These are phyloP conservation scores for Trichosporon inkin DNA, from an alignment of 1,284 basidiomycete genomes.

Conservation along the genomic window DNA sequence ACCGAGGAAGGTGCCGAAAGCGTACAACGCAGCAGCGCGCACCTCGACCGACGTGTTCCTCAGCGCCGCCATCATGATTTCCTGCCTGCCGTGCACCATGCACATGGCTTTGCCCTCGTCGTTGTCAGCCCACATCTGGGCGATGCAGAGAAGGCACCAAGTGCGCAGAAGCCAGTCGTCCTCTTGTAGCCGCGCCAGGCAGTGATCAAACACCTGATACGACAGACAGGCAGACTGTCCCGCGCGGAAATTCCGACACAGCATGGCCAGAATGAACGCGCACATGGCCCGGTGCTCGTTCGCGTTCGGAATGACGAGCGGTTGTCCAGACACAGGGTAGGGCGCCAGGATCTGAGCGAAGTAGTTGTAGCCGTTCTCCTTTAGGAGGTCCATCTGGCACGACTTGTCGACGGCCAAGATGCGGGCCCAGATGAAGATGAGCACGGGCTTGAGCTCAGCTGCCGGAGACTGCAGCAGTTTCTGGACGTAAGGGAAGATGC, in stretches of 20 bases:
- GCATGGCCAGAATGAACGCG: constrained; percentile 90
- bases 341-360: constrained; percentile 73
- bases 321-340: constrained; percentile 38
- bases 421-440: constrained; percentile 98
- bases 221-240: constrained; percentile 84
- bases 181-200: constrained; percentile 74
- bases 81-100: constrained; percentile 69
- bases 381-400: constrained; percentile 86
- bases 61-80: constrained; percentile 76
- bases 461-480: constrained; percentile 93
- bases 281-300: constrained; percentile 99
- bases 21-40: constrained; percentile 82
- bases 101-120: constrained; percentile 87
- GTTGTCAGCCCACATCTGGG: constrained; percentile 87
- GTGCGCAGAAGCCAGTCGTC: constrained; percentile 89
- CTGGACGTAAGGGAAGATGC: constrained; percentile 98
- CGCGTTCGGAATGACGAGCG: constrained; percentile 71
- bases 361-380: constrained; percentile 80
- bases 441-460: constrained; percentile 89
- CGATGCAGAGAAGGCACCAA: constrained; percentile 91
- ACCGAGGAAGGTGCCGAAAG: constrained; percentile 89
- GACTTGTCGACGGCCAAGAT: constrained; percentile 92
- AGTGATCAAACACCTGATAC: constrained; percentile 83
- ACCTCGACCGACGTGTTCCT: constrained; percentile 91
- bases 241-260: constrained; percentile 78